Percentiles rank a stretch among this genome's conserved stretches.
Evolutionary conservation across 768 basidiomycete species (phyloP).

Genomic region (Lactarius sp.): DNA sequence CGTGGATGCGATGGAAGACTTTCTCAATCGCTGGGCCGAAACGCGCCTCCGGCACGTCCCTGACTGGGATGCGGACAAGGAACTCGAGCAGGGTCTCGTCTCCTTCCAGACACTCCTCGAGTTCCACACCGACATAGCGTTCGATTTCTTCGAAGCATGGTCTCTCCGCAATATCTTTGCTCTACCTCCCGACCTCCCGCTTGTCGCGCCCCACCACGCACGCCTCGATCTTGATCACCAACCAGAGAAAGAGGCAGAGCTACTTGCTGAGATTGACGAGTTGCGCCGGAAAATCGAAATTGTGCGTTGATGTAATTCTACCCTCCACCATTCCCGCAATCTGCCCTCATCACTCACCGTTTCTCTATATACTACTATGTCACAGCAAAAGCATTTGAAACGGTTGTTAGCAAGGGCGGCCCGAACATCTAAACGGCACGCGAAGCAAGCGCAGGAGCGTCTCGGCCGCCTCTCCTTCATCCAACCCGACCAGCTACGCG

Average conservation of each 20-base stretch:
- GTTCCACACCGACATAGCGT: constrained; percentile 83
- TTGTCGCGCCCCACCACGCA: constrained; percentile 74
- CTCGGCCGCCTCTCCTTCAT: constrained; percentile 44
- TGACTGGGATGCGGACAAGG: constrained; percentile 58
- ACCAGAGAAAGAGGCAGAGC: constrained; percentile 45
- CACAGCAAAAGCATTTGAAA: constrained; percentile 42
- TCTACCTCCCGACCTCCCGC: constrained; percentile 59
- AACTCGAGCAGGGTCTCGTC: constrained; percentile 75
- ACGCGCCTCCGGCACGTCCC: constrained; percentile 47
- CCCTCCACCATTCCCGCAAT: not conserved
- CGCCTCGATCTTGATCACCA: constrained; percentile 60
- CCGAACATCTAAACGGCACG: constrained; percentile 34
- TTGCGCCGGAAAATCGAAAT: constrained; percentile 62
- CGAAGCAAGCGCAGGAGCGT: constrained; percentile 43
- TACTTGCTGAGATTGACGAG: constrained; percentile 64
- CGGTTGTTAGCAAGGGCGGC: not conserved
- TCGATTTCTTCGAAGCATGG: constrained; percentile 92
- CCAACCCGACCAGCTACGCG: constrained; percentile 37
- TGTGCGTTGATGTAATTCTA: constrained; percentile 40
- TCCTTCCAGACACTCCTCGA: constrained; percentile 87
- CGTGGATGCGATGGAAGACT: constrained; percentile 75
- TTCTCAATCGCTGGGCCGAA: constrained; percentile 70
- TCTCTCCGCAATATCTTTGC: constrained; percentile 83
- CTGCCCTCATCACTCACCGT: not conserved
- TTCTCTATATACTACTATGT: not conserved